Evolutionary conservation across 108 stramenopile species (phyloP).

Genomic region (Nitzschia sp.): DNA sequence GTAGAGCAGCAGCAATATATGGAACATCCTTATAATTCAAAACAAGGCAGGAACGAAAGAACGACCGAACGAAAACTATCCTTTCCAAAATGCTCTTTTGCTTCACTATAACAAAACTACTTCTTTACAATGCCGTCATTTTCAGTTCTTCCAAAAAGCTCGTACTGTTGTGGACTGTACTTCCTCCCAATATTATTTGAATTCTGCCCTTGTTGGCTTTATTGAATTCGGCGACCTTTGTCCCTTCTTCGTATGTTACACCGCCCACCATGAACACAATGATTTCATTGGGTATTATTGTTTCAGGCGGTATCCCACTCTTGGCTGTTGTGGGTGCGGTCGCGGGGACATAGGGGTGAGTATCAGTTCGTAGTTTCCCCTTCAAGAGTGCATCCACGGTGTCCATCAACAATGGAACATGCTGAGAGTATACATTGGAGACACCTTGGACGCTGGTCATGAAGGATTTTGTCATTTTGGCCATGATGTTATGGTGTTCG

Average conservation of each 20-base stretch:
- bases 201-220: constrained; percentile 58
- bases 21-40: no score
- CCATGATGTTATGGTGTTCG: constrained; percentile 64
- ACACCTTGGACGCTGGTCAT: constrained; percentile 95
- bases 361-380: constrained; percentile 84
- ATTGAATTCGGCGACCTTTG: constrained; percentile 89
- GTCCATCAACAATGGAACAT: constrained; percentile 92
- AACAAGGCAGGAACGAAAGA: no score
- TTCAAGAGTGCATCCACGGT: constrained; percentile 79
- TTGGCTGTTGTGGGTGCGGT: constrained; percentile 17
- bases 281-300: constrained; percentile 72
- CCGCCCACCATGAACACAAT: constrained; percentile 96
- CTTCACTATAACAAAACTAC: no score
- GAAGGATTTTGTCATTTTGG: constrained; percentile 92
- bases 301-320: constrained; percentile 38
- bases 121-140: constrained; percentile 30
- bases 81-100: no score
- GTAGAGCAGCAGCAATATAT: no score
- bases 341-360: constrained; percentile 76
- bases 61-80: no score
- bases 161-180: constrained; percentile 94
- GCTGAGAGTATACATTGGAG: constrained; percentile 97
- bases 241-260: constrained; percentile 96
- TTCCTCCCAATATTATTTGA: constrained; percentile 87
- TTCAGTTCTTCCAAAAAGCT: constrained; percentile 95